Evolutionary conservation across 345 rosid genomes (phyloP), one percentile per base, ranked within the genome.

Genomic region (Nephelium lappaceum): DNA sequence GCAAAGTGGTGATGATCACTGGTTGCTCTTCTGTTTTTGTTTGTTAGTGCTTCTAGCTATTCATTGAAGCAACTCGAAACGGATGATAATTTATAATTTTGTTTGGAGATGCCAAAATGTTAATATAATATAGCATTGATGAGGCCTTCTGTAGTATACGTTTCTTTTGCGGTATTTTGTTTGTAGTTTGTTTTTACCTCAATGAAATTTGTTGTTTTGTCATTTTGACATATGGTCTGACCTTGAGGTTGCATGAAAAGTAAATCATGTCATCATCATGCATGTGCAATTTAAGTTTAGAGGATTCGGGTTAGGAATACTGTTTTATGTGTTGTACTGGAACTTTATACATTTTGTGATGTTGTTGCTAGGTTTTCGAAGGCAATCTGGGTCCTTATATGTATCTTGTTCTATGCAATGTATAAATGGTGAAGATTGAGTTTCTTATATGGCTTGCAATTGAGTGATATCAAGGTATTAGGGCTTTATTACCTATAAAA

Each of bases 1-100:
- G 71, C 67, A 42, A 73, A 76, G 77, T 62, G 69, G 58, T 62
- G 42, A 61, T 67, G 68, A 21, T 23, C 68, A 41, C 23, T 42
- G 41, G 53, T 73, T 43, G 25, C 57, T 61, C 23, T 61, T 39
- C 8, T 23, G 21, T 42, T 39, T 60, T 23, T 42, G 47, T 62
- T 63, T 64, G 12, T 39, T 19, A n/a, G 24, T 68, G 36, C 25
- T 43, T 21, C 21, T 31, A 47, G 24, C 15, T 12, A 31, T 36
- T 75, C 11, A 47, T 3, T 74, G 64, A 47, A 45, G 61, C 31
- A 27, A 47, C 63, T 75, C 71, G 6, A 47, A 62, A 64, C 25
- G 18, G 78, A 47, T 42, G 18, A 60, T n/a, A 62, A 15, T 74
- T 74, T 62, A 65, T 3, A 16, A 27, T 43, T 63, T 55, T 19